These are phyloP conservation scores for Platanus orientalis DNA, from an alignment of 164 flowering plant species.

Conservation along the genomic window DNA sequence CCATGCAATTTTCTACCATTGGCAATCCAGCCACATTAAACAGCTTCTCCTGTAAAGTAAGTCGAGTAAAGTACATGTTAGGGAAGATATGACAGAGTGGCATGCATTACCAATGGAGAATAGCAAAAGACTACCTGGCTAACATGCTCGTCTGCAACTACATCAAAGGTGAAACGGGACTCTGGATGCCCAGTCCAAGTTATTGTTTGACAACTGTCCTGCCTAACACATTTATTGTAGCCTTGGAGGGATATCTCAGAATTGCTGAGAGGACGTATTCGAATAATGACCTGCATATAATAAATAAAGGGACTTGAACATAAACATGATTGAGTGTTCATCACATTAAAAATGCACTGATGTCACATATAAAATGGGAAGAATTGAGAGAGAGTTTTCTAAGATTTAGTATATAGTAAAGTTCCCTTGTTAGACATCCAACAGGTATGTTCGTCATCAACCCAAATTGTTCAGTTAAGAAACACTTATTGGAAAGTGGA, in stretches of 20 bases:
- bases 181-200: slow-evolving; percentile 97
- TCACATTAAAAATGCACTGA: too few relatives aligned
- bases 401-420: too few relatives aligned
- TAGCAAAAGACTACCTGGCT: slow-evolving; percentile 53
- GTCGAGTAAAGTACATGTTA: background rate
- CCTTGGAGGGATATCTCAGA: slow-evolving; percentile 85
- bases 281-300: slow-evolving; percentile 67
- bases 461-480: too few relatives aligned
- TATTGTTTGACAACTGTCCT: slow-evolving; percentile 70
- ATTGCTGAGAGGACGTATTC: slow-evolving; percentile 81
- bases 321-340: too few relatives aligned
- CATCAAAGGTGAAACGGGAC: slow-evolving; percentile 86
- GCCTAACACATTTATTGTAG: slow-evolving; percentile 66
- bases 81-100: background rate
- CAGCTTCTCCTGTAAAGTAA: slow-evolving; percentile 65
- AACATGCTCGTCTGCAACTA: slow-evolving; percentile 88
- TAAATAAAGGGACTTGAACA: too few relatives aligned
- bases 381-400: too few relatives aligned
- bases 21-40: slow-evolving; percentile 94
- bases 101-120: background rate
- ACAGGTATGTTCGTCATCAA: too few relatives aligned
- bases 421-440: too few relatives aligned
- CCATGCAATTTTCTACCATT: slow-evolving; percentile 95
- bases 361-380: too few relatives aligned
- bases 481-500: too few relatives aligned